Conservation (phyloP, 495 filamentous ascomycete species). For the Hyaloscypha variabilis region DNA sequence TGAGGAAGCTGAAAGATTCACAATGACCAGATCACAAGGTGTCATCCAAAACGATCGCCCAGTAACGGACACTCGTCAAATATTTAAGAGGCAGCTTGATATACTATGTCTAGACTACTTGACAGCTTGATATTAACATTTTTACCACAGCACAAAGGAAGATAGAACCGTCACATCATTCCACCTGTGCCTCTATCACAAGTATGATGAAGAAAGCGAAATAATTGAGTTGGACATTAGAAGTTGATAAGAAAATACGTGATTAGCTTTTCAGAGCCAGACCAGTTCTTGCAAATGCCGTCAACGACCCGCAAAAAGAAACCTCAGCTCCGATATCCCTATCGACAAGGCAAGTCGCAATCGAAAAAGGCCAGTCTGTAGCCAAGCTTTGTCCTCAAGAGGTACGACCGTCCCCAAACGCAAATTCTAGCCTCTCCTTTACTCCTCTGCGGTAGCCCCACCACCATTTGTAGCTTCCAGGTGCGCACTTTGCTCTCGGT, state of each 20-base stretch:
- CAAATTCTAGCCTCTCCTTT: constrained; percentile 12
- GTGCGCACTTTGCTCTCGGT: constrained; percentile 48
- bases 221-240: constrained; percentile 33
- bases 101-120: not conserved
- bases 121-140: constrained; percentile 11
- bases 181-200: constrained; percentile 19
- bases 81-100: not conserved
- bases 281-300: constrained; percentile 33
- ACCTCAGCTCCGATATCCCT: constrained; percentile 26
- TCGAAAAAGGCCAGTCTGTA: constrained; percentile 13
- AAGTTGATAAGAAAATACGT: constrained; percentile 34
- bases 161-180: constrained; percentile 8
- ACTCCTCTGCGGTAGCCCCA: constrained; percentile 25
- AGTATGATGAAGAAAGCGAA: constrained; percentile 25
- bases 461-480: constrained; percentile 50
- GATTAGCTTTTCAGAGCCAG: constrained; percentile 35
- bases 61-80: not conserved
- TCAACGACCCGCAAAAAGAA: constrained; percentile 37
- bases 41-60: not conserved
- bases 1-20: not conserved
- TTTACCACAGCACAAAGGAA: constrained; percentile 15
- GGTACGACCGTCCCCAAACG: constrained; percentile 16
- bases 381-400: constrained; percentile 18
- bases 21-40: not conserved
- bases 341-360: constrained; percentile 22